phyloP scores from a whole-genome alignment of 805 yeast genomes.

The Cyberlindnera maclurae region DNA sequence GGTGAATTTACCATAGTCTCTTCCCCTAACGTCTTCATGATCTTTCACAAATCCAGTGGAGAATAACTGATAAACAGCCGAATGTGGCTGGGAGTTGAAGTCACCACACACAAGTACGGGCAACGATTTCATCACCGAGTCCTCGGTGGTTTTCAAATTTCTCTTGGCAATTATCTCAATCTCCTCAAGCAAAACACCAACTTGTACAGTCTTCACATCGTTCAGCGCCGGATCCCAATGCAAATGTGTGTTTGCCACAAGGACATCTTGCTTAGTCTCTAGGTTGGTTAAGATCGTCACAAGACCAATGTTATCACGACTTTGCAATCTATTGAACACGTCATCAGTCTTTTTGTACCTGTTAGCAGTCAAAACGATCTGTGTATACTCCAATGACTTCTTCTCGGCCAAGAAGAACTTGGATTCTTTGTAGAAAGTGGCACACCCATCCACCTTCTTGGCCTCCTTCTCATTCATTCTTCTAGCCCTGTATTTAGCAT shows the following conservation, averaged over 20 bases:
- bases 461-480: conserved; percentile 79
- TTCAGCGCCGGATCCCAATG: conserved; percentile 98
- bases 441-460: conserved; percentile 95
- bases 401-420: conserved; percentile 68
- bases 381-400: conserved; percentile 74
- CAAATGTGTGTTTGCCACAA: conserved; percentile 85
- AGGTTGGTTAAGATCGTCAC: conserved; percentile 67
- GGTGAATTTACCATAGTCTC: conserved; percentile 88
- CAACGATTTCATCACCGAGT: conserved; percentile 44
- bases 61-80: conserved; percentile 89
- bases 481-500: conserved; percentile 85
- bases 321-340: conserved; percentile 91
- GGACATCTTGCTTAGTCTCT: conserved; percentile 61
- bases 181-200: conserved; percentile 85
- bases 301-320: conserved; percentile 88
- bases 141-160: conserved; percentile 28
- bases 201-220: conserved; percentile 95
- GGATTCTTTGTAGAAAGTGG: conserved; percentile 71
- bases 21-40: conserved; percentile 76
- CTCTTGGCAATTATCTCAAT: conserved; percentile 55
- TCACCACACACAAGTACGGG: conserved; percentile 93
- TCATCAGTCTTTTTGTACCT: conserved; percentile 91
- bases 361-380: conserved; percentile 72
- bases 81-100: conserved; percentile 78
- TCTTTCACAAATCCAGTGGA: conserved; percentile 72